Evolutionary conservation across 768 basidiomycete species (phyloP).

Genomic region (Lentinula sp.): DNA sequence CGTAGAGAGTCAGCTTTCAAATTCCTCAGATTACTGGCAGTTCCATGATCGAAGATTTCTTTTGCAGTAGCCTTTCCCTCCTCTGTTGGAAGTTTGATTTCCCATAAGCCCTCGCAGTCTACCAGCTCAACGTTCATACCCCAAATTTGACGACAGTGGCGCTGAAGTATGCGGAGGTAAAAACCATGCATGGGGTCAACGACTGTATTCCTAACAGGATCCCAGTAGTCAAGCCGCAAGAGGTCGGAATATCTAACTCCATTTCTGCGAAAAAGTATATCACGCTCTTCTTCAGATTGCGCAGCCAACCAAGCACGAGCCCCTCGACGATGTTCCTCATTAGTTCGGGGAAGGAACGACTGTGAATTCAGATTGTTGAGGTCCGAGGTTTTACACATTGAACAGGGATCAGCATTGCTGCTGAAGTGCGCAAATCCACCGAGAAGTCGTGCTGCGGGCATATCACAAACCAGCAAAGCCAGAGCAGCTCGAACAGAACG

Average conservation of each 20-base stretch:
- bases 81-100: neutral
- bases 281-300: neutral
- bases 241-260: slow-evolving; percentile 15
- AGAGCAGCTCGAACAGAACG: slow-evolving; percentile 18
- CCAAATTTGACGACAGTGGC: slow-evolving; percentile 14
- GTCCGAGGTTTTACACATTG: neutral
- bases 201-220: slow-evolving; percentile 11
- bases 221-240: slow-evolving; percentile 17
- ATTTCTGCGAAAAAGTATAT: slow-evolving; percentile 8
- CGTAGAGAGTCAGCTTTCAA: neutral
- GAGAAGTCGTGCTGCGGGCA: slow-evolving; percentile 25
- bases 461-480: slow-evolving; percentile 25
- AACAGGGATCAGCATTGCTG: neutral
- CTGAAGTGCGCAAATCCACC: slow-evolving; percentile 9
- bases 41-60: neutral
- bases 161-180: slow-evolving; percentile 9
- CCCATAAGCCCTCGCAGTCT: slow-evolving; percentile 14
- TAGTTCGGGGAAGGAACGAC: neutral
- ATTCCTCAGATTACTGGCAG: neutral
- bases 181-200: neutral
- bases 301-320: neutral
- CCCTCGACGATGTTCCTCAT: neutral
- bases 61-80: neutral
- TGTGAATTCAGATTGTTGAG: neutral
- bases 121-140: slow-evolving; percentile 16